Evolutionary conservation across 2,329 filamentous ascomycete species (phyloP).

Genomic region (Phialemonium atrogriseum): DNA sequence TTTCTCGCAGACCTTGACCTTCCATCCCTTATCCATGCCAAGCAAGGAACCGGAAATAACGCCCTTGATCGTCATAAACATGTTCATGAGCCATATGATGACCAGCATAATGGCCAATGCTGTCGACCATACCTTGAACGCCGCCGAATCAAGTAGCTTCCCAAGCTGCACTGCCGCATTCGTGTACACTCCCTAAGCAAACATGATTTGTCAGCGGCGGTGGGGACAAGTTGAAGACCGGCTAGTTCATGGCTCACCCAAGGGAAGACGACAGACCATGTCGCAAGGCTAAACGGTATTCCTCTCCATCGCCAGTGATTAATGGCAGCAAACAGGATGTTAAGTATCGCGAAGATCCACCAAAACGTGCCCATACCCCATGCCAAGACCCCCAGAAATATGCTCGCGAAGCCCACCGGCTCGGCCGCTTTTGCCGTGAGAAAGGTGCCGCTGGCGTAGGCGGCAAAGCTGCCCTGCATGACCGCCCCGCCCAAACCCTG

Average conservation of each 20-base stretch:
- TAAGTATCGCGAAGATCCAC: constrained; percentile 25
- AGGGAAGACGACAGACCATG: background rate
- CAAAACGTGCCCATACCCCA: constrained; percentile 32
- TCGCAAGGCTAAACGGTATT: background rate
- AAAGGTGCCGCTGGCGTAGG: constrained; percentile 22
- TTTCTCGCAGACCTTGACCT: too few species aligned
- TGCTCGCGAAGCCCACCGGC: constrained; percentile 22
- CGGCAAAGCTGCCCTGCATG: constrained; percentile 16
- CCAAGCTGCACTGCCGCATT: constrained; percentile 1
- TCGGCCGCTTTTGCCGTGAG: constrained; percentile 22
- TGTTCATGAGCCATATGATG: background rate
- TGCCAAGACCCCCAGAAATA: constrained; percentile 26
- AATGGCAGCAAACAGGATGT: background rate
- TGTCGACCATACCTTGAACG: background rate
- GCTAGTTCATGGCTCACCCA: too few species aligned
- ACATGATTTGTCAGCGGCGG: too few species aligned
- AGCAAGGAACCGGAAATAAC: background rate
- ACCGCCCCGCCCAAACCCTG: constrained; percentile 26
- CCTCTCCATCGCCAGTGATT: background rate
- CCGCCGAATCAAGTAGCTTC: background rate
- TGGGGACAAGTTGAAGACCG: too few species aligned
- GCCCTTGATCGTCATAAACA: background rate
- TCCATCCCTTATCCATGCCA: background rate
- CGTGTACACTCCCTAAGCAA: constrained; percentile 1
- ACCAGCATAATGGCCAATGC: background rate